Evolutionary conservation across 2,329 filamentous ascomycete genomes (phyloP), one percentile per base, ranked within the genome.

Genomic region (Cercospora sp.): DNA sequence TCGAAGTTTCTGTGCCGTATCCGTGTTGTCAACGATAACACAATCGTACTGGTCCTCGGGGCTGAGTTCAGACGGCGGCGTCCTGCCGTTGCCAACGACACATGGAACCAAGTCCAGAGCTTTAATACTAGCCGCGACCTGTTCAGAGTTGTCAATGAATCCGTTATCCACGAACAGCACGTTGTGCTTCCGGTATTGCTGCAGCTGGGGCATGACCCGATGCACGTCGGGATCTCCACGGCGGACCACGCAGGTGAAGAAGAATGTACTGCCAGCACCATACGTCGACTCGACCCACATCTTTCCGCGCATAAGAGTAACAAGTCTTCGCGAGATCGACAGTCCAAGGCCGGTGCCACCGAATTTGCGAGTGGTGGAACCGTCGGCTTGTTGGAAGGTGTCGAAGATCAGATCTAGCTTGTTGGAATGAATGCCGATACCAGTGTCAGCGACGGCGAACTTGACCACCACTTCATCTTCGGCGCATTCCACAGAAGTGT

Each of bases 381-480:
- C 94, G 78, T 98, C 95, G 20, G 95, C 95, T 82, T 98, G 95
- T 80, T 97, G 94, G 88, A 98, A 98, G 0, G 94, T 98, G 81
- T 98, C 95, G 81, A 99, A 98, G 77, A 99, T 98, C 72, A 98
- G 85, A 77, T 97, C 93, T 63, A 98, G 87, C 83, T 98, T 98
- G 81, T 98, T 94, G 72, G 91, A 88, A 75, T 94, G 92, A 75
- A 98, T 98, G 75, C 95, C 95, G 76, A 98, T 99, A 73, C 95
- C 95, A 39, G 95, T 98, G 79, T 98, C 95, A 20, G 92, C 91
- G 36, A 99, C 95, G 64, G 94, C 90, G 80, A 98, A 98, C 81
- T 98, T 93, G 78, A 97, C 94, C 30, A 93, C 91, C 74, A 96
- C 97, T 79, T 97, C 92, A 73, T 91, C 90, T 10, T 86, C 83